Conservation (phyloP, 2,329 filamentous ascomycete genomes). For the Pyrenophora teres region DNA sequence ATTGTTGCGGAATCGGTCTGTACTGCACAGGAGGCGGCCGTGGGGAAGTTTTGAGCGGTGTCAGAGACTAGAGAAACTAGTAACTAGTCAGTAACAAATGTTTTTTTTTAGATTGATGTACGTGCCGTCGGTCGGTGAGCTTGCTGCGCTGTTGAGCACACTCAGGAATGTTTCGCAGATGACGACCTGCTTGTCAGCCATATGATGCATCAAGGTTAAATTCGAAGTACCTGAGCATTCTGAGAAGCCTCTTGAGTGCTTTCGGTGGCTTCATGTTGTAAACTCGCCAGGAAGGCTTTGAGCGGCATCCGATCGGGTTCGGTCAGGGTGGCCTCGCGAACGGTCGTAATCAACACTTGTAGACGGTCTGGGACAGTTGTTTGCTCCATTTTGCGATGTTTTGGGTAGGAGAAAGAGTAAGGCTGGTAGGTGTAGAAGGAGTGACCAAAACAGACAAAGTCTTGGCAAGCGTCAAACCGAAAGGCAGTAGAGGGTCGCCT, state of each 20-base stretch:
- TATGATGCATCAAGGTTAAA: too few relatives aligned
- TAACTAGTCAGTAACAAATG: neutral
- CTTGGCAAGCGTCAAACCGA: conserved; percentile 1
- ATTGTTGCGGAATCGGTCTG: conserved; percentile 7
- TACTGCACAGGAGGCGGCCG: neutral
- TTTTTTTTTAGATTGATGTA: neutral
- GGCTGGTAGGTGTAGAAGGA: neutral
- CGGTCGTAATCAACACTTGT: neutral
- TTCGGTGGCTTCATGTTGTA: neutral
- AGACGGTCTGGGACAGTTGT: neutral
- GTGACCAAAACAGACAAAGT: neutral
- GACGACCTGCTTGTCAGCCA: conserved; percentile 5
- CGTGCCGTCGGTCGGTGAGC: neutral
- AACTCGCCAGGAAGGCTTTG: neutral
- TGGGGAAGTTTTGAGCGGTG: neutral
- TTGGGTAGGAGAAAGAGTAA: neutral
- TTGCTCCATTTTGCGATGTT: neutral
- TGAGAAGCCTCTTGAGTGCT: neutral
- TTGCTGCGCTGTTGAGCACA: neutral
- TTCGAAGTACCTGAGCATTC: neutral
- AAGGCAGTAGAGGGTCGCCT: neutral
- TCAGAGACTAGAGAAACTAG: neutral
- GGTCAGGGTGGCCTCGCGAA: neutral
- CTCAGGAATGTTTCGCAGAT: neutral
- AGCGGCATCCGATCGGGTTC: neutral